Evolutionary conservation across 1,284 basidiomycete species (phyloP).

Genomic region (Trametes sp.): DNA sequence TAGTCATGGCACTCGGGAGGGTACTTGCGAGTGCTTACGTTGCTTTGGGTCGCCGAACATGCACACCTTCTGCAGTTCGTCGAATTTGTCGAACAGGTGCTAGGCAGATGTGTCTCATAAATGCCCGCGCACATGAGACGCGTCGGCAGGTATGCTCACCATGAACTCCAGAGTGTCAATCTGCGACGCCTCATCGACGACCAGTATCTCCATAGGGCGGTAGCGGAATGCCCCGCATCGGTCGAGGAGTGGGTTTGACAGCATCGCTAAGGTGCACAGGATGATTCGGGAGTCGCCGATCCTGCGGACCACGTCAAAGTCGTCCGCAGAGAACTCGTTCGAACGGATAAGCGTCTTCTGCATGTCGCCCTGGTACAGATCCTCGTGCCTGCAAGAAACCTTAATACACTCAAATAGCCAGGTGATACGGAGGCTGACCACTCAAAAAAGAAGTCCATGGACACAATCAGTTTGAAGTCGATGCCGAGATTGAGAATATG

Average conservation of each 20-base stretch:
- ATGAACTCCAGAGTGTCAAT: slow-evolving; percentile 44
- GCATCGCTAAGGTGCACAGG: slow-evolving; percentile 75
- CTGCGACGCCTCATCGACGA: slow-evolving; percentile 59
- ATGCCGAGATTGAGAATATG: slow-evolving; percentile 45
- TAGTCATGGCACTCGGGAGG: not conserved
- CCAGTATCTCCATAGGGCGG: slow-evolving; percentile 52
- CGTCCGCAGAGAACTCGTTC: slow-evolving; percentile 45
- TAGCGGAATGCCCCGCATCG: slow-evolving; percentile 25
- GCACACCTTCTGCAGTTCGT: slow-evolving; percentile 41
- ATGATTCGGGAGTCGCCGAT: slow-evolving; percentile 54
- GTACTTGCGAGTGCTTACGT: slow-evolving; percentile 39
- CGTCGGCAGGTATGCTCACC: slow-evolving; percentile 5
- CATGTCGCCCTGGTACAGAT: slow-evolving; percentile 58
- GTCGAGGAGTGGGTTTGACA: slow-evolving; percentile 51
- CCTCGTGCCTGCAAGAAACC: slow-evolving; percentile 64
- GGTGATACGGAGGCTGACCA: too few species aligned
- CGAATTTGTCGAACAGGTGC: slow-evolving; percentile 48
- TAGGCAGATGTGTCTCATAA: slow-evolving; percentile 11
- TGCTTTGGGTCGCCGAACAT: slow-evolving; percentile 62
- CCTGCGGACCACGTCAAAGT: slow-evolving; percentile 11
- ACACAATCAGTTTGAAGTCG: slow-evolving; percentile 52
- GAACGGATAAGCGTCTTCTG: slow-evolving; percentile 57
- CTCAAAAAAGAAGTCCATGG: slow-evolving; percentile 60
- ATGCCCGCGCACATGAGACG: not conserved
- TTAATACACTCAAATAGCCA: too few species aligned